Base-by-base conservation (phyloP, 2,329 filamentous ascomycete genomes). In the Botrytis elliptica region DNA sequence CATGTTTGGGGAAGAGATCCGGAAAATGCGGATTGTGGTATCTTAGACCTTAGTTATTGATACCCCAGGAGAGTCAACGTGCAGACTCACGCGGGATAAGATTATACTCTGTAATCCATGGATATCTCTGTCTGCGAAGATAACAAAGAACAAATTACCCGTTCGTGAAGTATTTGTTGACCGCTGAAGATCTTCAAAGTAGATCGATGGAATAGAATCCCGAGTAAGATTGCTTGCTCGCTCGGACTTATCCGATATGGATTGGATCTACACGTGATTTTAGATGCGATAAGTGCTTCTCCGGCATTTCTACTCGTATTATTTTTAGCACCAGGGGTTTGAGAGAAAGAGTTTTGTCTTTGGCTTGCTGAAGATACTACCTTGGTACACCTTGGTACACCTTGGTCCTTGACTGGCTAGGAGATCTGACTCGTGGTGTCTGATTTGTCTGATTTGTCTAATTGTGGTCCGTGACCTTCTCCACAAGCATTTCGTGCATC, bases 401-500 rank as follows among this genome's bases (percentile, higher is more conserved):
- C 49, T 55, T n/a, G 49, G 49, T 52, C n/a, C 49, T 52, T 52
- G 12, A 52, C 22, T n/a, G 12, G 49, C 10, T 52, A 14, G n/a
- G 33, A 57, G 29, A 57, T 57, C 55, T 29, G 55, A 57, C 55
- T 60, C 18, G 22, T 69, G 29, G 38, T 36, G 25, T 40, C 25
- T 42, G 36, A 57, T 36, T n/a, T 52, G 49, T 52, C 49, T 52
- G 25, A 52, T 36, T 42, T 29, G 44, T 63, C 64, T 63, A 57
- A 57, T 57, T 33, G 7, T 57, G n/a, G 52, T 36, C 18, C 42
- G 40, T 71, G 22, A 33, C 40, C 49, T 64, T 71, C 40, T 52
- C 62, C 46, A 40, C 38, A 12, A 65, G 33, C 55, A 62, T 33
- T 65, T 72, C 42, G 36, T 57, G 62, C 40, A 60, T 57, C 67